Base-by-base conservation (phyloP, 2,329 filamentous ascomycete genomes). In the Aureobasidium pullulans region DNA sequence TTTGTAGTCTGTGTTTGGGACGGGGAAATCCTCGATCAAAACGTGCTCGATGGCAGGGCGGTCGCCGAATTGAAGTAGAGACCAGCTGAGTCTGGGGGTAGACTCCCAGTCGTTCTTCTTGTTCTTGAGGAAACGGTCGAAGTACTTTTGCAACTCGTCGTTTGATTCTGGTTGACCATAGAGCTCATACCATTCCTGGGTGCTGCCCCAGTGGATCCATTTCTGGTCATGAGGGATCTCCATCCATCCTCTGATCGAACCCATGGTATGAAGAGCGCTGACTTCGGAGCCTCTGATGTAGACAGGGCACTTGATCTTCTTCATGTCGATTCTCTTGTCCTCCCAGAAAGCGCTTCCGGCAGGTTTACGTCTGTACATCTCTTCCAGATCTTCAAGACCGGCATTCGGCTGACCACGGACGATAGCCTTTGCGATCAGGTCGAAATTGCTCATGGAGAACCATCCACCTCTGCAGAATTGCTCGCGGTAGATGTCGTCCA, bases 131-230 rank as follows among this genome's bases (percentile, higher is more conserved):
- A 75, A 81, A 1, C 64, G 66, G 56, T 80, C 77, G 53, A 80
- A 80, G 67, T 77, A 81, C 1, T 62, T 57, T 3, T 67, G 61
- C 0, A 80, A 67, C 50, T 79, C 76, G 1, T 72, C 66, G 7
- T 66, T 67, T 1, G 69, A 65, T 19, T 73, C 64, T 0, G 64
- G 64, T 8, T 68, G 65, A 53, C 66, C 68, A 59, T 72, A 79
- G 2, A 78, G 62, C 48, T 79, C 77, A 58, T 73, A 73, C 77
- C 76, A 79, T 60, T 79, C 77, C 60, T 78, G 76, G 4, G 66
- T 69, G 8, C 68, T 67, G 47, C 69, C 67, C 65, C 69, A 73
- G 0, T 72, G 70, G 15, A 79, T 67, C 77, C 76, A 78, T 62
- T 79, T 79, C 6, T 76, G 62, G 4, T 70, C 62, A 11, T 70